A percentile compares a stretch with the other conserved stretches of the same genome.
phyloP scores from a whole-genome alignment of 805 yeast genomes.

The Lipomyces spencermartinsiae region DNA sequence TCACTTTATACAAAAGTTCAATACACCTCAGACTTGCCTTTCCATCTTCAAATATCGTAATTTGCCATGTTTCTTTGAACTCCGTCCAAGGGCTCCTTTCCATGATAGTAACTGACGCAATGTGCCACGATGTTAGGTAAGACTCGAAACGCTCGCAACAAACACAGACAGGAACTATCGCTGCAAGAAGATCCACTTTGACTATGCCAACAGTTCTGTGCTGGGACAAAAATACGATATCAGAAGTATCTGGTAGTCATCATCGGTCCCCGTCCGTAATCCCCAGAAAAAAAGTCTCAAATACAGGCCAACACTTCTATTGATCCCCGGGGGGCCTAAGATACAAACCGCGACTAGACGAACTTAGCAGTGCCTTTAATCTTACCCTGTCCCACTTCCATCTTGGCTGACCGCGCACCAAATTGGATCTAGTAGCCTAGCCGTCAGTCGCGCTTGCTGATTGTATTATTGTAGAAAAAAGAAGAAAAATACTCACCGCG shows the following conservation, averaged over 20 bases:
- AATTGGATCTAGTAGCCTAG: constrained; percentile 67
- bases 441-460: neutral
- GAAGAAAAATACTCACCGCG: constrained; percentile 52
- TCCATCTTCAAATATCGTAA: constrained; percentile 26
- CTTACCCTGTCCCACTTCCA: constrained; percentile 80
- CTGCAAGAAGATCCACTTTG: neutral
- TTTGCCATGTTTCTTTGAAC: neutral
- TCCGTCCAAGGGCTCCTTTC: neutral
- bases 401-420: constrained; percentile 94
- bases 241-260: constrained; percentile 37
- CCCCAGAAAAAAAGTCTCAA: neutral
- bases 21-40: constrained; percentile 38
- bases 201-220: neutral
- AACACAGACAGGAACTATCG: neutral
- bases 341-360: constrained; percentile 1
- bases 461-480: too few species aligned
- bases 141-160: constrained; percentile 8
- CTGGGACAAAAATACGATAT: neutral
- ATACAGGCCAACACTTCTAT: neutral
- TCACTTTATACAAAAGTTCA: neutral
- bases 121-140: constrained; percentile 8
- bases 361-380: constrained; percentile 73
- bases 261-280: constrained; percentile 9
- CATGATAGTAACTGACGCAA: neutral
- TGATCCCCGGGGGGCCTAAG: neutral